Percentiles rank a stretch among this genome's conserved stretches.
Evolutionary conservation across 805 yeast species (phyloP).

Genomic region (Isabelozyma rhagii): DNA sequence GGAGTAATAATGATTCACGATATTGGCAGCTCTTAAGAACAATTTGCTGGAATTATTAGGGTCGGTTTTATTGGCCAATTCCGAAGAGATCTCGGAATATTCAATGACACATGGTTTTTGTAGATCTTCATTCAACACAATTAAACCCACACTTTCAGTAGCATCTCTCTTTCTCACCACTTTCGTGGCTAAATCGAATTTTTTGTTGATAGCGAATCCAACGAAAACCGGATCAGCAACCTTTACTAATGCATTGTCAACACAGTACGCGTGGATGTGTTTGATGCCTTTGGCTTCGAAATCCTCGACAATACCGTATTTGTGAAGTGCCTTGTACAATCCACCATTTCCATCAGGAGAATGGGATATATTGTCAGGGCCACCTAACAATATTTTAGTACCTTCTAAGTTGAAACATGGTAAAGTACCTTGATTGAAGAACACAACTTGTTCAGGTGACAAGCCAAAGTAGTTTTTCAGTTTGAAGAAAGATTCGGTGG

Average conservation of each 20-base stretch:
- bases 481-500: constrained; percentile 71
- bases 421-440: constrained; percentile 92
- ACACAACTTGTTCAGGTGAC: constrained; percentile 52
- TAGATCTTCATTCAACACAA: constrained; percentile 60
- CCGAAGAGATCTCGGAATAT: constrained; percentile 82
- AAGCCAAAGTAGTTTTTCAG: constrained; percentile 72
- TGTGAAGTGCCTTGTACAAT: constrained; percentile 74
- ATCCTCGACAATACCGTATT: constrained; percentile 65
- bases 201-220: constrained; percentile 73
- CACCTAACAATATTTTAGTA: constrained; percentile 59
- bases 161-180: constrained; percentile 93
- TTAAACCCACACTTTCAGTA: constrained; percentile 84
- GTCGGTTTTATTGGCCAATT: constrained; percentile 66
- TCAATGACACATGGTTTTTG: constrained; percentile 87
- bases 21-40: constrained; percentile 88
- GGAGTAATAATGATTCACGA: constrained; percentile 93
- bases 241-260: constrained; percentile 86
- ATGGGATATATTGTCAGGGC: constrained; percentile 56
- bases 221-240: constrained; percentile 90
- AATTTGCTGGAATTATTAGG: constrained; percentile 50
- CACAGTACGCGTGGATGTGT: constrained; percentile 96
- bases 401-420: constrained; percentile 84
- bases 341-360: constrained; percentile 99
- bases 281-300: constrained; percentile 65
- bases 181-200: constrained; percentile 81